Percentiles rank a stretch among this genome's conserved stretches.
phyloP scores from a whole-genome alignment of 441 rosid genomes.

The Theobroma grandiflorum region DNA sequence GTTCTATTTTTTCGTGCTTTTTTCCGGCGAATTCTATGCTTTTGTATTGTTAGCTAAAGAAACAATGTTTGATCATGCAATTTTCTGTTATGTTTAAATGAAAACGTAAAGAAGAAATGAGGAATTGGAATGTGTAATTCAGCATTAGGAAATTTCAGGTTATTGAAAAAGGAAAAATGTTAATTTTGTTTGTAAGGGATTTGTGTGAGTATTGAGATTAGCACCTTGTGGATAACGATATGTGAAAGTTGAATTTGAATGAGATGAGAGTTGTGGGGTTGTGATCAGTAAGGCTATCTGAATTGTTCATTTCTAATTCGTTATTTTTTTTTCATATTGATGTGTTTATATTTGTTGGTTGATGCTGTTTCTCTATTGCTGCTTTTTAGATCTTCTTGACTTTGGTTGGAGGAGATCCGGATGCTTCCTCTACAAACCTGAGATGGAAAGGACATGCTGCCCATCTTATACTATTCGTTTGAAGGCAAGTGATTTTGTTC shows the following conservation, averaged over 20 bases:
- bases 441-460: slow-evolving; percentile 94
- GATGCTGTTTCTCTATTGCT: slow-evolving; percentile 16
- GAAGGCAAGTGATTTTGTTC: slow-evolving; percentile 75
- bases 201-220: background rate
- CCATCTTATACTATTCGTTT: slow-evolving; percentile 91
- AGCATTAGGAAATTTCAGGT: background rate
- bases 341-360: slow-evolving; percentile 18
- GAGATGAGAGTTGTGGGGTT: background rate
- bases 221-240: background rate
- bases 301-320: background rate
- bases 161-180: background rate
- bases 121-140: slow-evolving; percentile 1
- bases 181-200: background rate
- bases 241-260: background rate
- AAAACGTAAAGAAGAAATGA: background rate
- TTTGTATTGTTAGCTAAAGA: background rate
- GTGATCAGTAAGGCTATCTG: background rate
- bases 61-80: background rate
- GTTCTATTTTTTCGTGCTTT: slow-evolving; percentile 42
- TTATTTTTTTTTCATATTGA: background rate
- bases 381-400: slow-evolving; percentile 80
- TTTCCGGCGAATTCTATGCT: background rate
- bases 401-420: slow-evolving; percentile 98
- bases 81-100: background rate
- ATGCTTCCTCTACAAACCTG: slow-evolving; percentile 83